phyloP scores from a whole-genome alignment of 129 eudicot genomes.

The Chrysanthemum lavandulifolium region DNA sequence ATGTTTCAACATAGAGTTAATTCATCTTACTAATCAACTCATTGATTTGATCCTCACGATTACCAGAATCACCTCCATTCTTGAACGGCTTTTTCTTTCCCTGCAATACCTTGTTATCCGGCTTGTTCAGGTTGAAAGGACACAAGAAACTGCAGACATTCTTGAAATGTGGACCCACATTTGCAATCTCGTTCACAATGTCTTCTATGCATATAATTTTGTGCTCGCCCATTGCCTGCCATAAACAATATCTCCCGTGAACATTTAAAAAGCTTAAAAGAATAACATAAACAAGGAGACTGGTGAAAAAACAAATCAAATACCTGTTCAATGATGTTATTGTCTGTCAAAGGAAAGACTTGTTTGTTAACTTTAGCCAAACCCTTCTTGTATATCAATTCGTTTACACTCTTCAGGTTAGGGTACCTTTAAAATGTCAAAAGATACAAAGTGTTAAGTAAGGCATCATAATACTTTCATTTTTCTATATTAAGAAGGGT shows the following conservation, averaged over 20 bases:
- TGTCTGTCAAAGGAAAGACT: constrained; percentile 68
- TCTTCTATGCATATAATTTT: constrained; percentile 78
- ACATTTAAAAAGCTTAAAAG: background rate
- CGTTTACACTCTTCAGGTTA: constrained; percentile 73
- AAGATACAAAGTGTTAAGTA: too few species aligned
- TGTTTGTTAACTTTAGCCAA: constrained; percentile 57
- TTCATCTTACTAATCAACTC: constrained; percentile 75
- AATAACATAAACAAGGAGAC: background rate
- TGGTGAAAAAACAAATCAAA: background rate
- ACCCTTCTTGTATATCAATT: constrained; percentile 84
- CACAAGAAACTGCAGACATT: constrained; percentile 57
- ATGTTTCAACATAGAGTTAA: constrained; percentile 21
- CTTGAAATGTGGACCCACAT: constrained; percentile 72
- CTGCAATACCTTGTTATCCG: constrained; percentile 57
- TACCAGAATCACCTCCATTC: constrained; percentile 84
- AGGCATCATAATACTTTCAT: background rate
- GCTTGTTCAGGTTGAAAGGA: constrained; percentile 63
- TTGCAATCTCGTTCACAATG: constrained; percentile 61
- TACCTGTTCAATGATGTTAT: constrained; percentile 83
- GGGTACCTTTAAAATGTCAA: constrained; percentile 51
- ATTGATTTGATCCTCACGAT: constrained; percentile 62
- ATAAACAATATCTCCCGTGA: background rate
- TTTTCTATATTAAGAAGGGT: background rate
- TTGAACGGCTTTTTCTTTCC: constrained; percentile 60
- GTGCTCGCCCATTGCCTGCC: constrained; percentile 64